These are phyloP conservation scores for Tulasnella sp. DNA, from an alignment of 768 basidiomycete species.

Conservation along the genomic window DNA sequence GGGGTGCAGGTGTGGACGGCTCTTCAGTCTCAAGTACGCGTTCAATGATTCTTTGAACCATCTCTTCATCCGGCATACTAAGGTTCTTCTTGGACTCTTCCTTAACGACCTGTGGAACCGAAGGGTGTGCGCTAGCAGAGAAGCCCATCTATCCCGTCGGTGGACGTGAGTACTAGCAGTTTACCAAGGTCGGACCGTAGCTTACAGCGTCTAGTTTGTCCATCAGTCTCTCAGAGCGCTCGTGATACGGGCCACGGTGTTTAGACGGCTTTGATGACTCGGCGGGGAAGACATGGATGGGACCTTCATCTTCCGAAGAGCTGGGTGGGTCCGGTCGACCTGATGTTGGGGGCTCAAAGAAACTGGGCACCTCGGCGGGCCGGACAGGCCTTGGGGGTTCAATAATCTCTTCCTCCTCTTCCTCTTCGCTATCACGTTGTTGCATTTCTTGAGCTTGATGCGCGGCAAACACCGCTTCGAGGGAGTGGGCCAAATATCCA, in stretches of 20 bases:
- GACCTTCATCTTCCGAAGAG: background rate
- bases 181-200: background rate
- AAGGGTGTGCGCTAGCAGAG: background rate
- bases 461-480: slow-evolving; percentile 4
- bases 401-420: background rate
- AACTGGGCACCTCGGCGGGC: background rate
- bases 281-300: background rate
- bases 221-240: background rate
- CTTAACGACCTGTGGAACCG: slow-evolving; percentile 1
- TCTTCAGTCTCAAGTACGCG: background rate
- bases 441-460: background rate
- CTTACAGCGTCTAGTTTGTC: background rate
- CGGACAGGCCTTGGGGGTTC: background rate
- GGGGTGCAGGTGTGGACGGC: background rate
- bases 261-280: background rate
- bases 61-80: slow-evolving; percentile 4
- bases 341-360: background rate
- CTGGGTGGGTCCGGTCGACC: background rate
- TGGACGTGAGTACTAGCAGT: no score
- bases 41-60: slow-evolving; percentile 9
- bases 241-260: slow-evolving; percentile 13
- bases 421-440: background rate
- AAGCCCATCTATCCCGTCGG: slow-evolving; percentile 6
- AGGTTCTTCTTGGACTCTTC: slow-evolving; percentile 13
- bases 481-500: background rate